phyloP scores from a whole-genome alignment of 345 rosid species.

The Microcos paniculata region DNA sequence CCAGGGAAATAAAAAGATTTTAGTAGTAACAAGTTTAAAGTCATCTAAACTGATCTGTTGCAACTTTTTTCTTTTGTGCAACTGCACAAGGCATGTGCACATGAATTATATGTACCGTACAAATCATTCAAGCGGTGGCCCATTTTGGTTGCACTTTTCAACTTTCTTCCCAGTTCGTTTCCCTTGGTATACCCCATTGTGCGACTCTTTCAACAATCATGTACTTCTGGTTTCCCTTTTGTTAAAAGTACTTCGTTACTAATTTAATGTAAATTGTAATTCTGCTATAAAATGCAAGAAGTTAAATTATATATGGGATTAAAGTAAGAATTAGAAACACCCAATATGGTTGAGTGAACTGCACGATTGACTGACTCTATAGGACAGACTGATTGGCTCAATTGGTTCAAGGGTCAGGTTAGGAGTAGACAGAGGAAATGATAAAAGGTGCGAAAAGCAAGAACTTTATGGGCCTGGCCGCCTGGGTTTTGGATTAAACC shows the following conservation, averaged over 20 bases:
- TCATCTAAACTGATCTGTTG: neutral
- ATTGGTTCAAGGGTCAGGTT: too few relatives aligned
- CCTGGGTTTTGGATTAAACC: neutral
- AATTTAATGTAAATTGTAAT: too few relatives aligned
- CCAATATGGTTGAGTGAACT: neutral
- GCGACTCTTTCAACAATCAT: neutral
- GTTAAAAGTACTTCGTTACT: neutral
- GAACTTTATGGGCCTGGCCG: neutral
- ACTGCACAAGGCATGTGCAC: neutral
- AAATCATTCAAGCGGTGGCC: neutral
- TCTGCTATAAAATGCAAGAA: too few relatives aligned
- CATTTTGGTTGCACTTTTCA: neutral
- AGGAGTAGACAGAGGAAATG: too few relatives aligned
- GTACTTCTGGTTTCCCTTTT: neutral
- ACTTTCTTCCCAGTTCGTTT: neutral
- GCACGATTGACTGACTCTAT: too few relatives aligned
- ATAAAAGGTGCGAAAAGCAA: too few relatives aligned
- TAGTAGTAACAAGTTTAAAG: neutral
- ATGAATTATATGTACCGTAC: too few relatives aligned
- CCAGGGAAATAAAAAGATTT: neutral
- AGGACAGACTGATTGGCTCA: too few relatives aligned
- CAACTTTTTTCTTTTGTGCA: neutral
- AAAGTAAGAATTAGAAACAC: neutral
- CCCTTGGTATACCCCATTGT: neutral
- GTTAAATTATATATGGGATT: too few relatives aligned